Evolutionary conservation across 306 rosid genomes (phyloP).

Genomic region (Cajanus cajan): DNA sequence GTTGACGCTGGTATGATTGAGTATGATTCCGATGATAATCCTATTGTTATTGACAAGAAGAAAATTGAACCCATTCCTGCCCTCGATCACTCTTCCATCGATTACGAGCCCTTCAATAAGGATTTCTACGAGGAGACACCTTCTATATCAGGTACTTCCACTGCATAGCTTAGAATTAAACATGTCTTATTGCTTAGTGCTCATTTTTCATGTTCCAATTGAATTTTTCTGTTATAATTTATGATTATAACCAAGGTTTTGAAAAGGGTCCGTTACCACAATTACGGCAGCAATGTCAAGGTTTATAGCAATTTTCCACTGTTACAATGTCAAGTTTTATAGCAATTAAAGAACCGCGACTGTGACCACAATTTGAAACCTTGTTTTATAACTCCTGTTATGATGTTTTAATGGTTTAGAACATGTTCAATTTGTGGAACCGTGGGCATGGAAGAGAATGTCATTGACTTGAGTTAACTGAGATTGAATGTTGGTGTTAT

Average conservation of each 20-base stretch:
- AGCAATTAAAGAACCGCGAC: too few relatives aligned
- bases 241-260: too few relatives aligned
- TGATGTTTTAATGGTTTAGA: slow-evolving; percentile 5
- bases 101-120: slow-evolving; percentile 78
- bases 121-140: slow-evolving; percentile 89
- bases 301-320: too few relatives aligned
- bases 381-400: background rate
- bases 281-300: too few relatives aligned
- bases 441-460: background rate
- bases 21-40: slow-evolving; percentile 94
- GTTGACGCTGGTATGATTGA: slow-evolving; percentile 91
- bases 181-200: background rate
- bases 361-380: too few relatives aligned
- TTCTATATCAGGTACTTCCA: slow-evolving; percentile 69
- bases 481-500: background rate
- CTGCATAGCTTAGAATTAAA: background rate
- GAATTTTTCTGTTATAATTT: background rate
- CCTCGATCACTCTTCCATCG: slow-evolving; percentile 80
- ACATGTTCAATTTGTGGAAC: background rate
- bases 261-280: too few relatives aligned
- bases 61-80: slow-evolving; percentile 87
- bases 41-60: slow-evolving; percentile 72
- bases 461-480: background rate
- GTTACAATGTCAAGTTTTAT: too few relatives aligned
- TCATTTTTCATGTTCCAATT: background rate